phyloP scores from a whole-genome alignment of 2,329 filamentous ascomycete genomes.

The Fusarium paranaense region DNA sequence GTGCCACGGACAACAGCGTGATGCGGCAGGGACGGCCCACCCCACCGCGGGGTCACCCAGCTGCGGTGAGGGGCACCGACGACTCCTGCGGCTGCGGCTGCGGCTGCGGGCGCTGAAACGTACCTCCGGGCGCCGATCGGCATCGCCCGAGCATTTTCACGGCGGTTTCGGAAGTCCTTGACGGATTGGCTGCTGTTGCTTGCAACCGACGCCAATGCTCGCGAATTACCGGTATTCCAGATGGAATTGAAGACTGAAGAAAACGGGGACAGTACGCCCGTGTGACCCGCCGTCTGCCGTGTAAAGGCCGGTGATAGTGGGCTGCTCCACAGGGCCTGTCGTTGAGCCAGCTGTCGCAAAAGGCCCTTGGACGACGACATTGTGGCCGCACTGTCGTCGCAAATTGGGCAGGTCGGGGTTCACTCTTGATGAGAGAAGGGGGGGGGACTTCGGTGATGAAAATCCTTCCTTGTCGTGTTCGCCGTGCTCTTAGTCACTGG shows the following conservation, averaged over 20 bases:
- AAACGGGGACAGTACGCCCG: background rate
- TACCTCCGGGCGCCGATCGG: conserved; percentile 44
- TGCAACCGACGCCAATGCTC: conserved; percentile 25
- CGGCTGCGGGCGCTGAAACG: conserved; percentile 26
- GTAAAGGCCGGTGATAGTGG: conserved; percentile 36
- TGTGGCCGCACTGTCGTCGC: conserved; percentile 38
- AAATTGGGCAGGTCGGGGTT: conserved; percentile 38
- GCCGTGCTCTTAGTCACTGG: conserved; percentile 21
- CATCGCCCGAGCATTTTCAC: conserved; percentile 30
- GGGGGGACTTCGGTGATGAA: conserved; percentile 23
- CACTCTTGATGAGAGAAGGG: conserved; percentile 1
- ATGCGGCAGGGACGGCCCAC: conserved; percentile 19
- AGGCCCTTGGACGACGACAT: conserved; percentile 45
- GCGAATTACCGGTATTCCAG: conserved; percentile 11
- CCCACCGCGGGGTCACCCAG: conserved; percentile 30
- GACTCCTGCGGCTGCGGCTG: background rate
- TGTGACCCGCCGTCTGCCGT: conserved; percentile 24
- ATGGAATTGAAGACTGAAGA: background rate
- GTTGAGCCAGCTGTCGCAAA: conserved; percentile 44
- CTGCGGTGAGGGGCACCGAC: conserved; percentile 22
- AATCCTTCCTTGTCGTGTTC: conserved; percentile 15
- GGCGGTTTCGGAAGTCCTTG: conserved; percentile 19
- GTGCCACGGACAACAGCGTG: conserved; percentile 27
- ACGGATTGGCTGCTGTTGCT: conserved; percentile 17
- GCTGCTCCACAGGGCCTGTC: conserved; percentile 42